These are phyloP conservation scores for Lachancea sp. DNA, from an alignment of 805 yeast genomes.

Conservation along the genomic window DNA sequence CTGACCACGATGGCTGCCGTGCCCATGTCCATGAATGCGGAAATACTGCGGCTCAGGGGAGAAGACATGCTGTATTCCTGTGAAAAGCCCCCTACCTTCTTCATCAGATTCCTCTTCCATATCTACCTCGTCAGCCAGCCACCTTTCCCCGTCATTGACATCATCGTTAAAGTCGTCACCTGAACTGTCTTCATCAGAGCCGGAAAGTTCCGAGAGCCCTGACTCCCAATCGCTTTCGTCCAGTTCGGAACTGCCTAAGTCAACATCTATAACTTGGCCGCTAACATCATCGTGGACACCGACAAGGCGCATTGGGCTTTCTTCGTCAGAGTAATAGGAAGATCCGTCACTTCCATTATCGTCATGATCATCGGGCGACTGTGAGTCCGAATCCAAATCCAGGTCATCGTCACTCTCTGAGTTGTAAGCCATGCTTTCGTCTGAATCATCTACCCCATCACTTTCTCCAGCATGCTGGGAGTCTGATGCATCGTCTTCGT, in stretches of 20 bases:
- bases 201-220: constrained; percentile 30
- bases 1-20: constrained; percentile 9
- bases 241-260: constrained; percentile 22
- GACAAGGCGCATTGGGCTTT: constrained; percentile 12
- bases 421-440: constrained; percentile 18
- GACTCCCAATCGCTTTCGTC: constrained; percentile 34
- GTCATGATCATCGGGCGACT: constrained; percentile 22
- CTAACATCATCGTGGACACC: constrained; percentile 26
- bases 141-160: constrained; percentile 19
- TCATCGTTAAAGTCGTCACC: constrained; percentile 13
- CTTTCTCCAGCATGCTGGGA: constrained; percentile 20
- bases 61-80: constrained; percentile 30
- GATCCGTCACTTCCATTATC: constrained; percentile 15
- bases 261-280: constrained; percentile 32
- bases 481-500: constrained; percentile 20
- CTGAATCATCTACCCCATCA: constrained; percentile 17
- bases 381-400: not conserved
- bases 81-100: constrained; percentile 29
- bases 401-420: constrained; percentile 6
- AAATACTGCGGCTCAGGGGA: constrained; percentile 26
- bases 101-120: constrained; percentile 28
- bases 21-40: constrained; percentile 19
- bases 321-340: constrained; percentile 8
- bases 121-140: constrained; percentile 28
- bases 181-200: constrained; percentile 26